phyloP scores from a whole-genome alignment of 2,329 filamentous ascomycete species.

The Cladosporium sp. region DNA sequence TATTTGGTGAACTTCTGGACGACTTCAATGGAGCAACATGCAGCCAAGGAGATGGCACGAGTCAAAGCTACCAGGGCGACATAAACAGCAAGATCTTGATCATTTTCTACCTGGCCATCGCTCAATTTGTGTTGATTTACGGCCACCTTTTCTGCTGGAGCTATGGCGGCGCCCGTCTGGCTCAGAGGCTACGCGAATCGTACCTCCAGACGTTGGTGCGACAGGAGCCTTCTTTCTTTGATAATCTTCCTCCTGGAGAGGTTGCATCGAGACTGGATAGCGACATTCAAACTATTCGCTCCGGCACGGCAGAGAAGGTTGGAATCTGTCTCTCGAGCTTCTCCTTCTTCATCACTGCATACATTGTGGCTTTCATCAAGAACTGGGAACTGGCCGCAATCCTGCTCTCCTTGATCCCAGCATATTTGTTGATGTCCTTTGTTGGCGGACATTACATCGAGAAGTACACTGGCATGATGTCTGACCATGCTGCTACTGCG shows the following conservation, averaged over 20 bases:
- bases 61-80: constrained; percentile 35
- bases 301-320: constrained; percentile 67
- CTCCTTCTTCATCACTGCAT: constrained; percentile 65
- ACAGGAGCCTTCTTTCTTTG: constrained; percentile 62
- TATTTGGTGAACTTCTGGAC: constrained; percentile 62
- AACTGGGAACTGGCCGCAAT: constrained; percentile 60
- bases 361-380: constrained; percentile 63
- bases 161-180: constrained; percentile 59
- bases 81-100: constrained; percentile 56
- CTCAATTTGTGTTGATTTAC: constrained; percentile 61
- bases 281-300: constrained; percentile 64
- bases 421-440: constrained; percentile 57
- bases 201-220: constrained; percentile 57
- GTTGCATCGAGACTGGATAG: constrained; percentile 60
- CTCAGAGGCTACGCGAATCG: constrained; percentile 57
- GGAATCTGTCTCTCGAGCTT: constrained; percentile 59
- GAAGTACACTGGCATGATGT: constrained; percentile 49
- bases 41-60: constrained; percentile 31
- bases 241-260: constrained; percentile 59
- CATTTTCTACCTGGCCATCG: constrained; percentile 62
- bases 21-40: constrained; percentile 58
- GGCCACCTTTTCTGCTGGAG: constrained; percentile 61
- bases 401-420: constrained; percentile 59
- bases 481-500: constrained; percentile 52
- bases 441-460: constrained; percentile 53